These are phyloP conservation scores for Rhynchosporium agropyri DNA, from an alignment of 2,329 filamentous ascomycete species.

Conservation along the genomic window DNA sequence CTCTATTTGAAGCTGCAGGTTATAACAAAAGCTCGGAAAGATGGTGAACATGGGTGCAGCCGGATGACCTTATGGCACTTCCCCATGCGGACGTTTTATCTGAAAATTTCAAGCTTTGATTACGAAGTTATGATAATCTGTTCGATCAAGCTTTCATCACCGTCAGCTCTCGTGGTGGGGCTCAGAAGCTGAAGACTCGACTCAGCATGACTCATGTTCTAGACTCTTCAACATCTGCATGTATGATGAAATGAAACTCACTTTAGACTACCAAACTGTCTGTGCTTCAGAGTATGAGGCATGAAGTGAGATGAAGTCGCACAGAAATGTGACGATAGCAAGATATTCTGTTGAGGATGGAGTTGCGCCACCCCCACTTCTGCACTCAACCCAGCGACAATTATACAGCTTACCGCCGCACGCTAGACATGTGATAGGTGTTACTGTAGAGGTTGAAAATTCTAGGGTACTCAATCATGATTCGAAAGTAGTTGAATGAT, in stretches of 20 bases:
- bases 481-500: no score
- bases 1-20: no score
- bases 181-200: not conserved
- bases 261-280: not conserved
- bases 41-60: no score
- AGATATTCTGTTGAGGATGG: not conserved
- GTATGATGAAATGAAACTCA: not conserved
- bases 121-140: not conserved
- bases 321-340: not conserved
- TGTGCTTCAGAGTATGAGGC: not conserved
- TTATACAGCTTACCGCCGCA: no score
- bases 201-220: slow-evolving; percentile 6
- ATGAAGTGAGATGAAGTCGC: not conserved
- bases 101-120: no score
- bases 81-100: no score
- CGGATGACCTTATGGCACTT: no score
- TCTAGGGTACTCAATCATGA: no score
- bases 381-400: not conserved
- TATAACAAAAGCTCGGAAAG: no score
- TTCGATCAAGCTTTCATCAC: not conserved
- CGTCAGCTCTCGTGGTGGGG: not conserved
- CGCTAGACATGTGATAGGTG: no score
- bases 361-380: not conserved
- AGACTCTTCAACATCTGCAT: not conserved
- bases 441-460: no score